Evolutionary conservation across 768 basidiomycete genomes (phyloP).

Genomic region (Atractiella rhizophila): DNA sequence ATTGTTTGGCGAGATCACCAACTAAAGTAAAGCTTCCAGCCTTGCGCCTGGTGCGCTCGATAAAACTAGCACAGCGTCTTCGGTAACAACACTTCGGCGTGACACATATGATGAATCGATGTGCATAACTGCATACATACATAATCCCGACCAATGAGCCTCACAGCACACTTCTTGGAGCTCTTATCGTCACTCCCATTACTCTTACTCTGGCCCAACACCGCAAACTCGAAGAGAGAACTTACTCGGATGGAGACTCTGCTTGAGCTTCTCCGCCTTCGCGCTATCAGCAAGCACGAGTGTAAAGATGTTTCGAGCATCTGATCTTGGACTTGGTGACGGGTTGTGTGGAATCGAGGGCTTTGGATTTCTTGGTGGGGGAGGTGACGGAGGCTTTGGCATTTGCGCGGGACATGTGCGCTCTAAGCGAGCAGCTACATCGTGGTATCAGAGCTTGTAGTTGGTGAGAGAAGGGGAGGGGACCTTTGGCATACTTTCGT

Average conservation of each 20-base stretch:
- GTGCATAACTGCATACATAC: no score
- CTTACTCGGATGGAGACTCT: constrained; percentile 80
- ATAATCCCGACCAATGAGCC: no score
- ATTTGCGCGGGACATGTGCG: not conserved
- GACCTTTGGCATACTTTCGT: constrained; percentile 89
- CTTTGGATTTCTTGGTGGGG: constrained; percentile 73
- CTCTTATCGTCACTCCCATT: no score
- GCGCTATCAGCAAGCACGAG: constrained; percentile 84
- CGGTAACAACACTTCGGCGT: no score
- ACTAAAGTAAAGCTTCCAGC: no score
- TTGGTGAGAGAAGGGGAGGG: constrained; percentile 6
- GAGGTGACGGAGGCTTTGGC: constrained; percentile 35
- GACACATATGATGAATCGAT: no score
- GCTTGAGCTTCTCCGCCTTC: constrained; percentile 93
- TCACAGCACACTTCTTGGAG: no score
- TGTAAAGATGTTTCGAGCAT: constrained; percentile 90
- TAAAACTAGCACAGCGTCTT: no score
- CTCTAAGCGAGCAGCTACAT: constrained; percentile 2
- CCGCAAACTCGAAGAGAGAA: constrained; percentile 6
- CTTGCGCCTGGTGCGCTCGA: no score
- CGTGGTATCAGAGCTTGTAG: no score
- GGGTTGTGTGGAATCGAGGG: constrained; percentile 11
- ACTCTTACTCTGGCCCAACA: no score
- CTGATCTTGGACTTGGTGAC: constrained; percentile 92
- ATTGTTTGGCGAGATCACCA: no score